phyloP scores from a whole-genome alignment of 495 filamentous ascomycete species.

The Penicillium nucicola region DNA sequence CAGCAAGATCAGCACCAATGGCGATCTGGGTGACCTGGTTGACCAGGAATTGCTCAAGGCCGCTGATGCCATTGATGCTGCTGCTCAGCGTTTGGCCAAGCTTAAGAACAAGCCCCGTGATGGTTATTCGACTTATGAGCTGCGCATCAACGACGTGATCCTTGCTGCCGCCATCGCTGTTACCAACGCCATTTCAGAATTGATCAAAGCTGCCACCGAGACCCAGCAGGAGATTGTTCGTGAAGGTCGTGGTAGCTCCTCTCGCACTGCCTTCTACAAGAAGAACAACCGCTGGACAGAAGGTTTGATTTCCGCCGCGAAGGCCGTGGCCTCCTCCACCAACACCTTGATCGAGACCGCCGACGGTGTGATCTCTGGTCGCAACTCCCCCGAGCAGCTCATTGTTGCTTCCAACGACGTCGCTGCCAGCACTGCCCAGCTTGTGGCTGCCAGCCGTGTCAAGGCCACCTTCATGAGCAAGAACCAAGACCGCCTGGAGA shows the following conservation, averaged over 20 bases:
- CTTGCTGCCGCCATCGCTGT: constrained; percentile 92
- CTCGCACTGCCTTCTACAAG: constrained; percentile 97
- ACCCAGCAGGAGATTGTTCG: constrained; percentile 98
- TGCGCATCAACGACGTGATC: constrained; percentile 91
- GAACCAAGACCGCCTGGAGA: constrained; percentile 87
- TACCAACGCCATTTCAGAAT: constrained; percentile 90
- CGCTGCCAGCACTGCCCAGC: constrained; percentile 90
- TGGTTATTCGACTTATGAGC: constrained; percentile 93
- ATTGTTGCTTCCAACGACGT: constrained; percentile 98
- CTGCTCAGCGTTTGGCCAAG: constrained; percentile 81
- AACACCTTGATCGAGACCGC: constrained; percentile 97
- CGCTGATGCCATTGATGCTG: constrained; percentile 93
- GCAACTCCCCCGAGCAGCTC: constrained; percentile 92
- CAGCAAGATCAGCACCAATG: constrained; percentile 72
- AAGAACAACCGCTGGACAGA: constrained; percentile 99
- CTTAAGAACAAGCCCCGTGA: constrained; percentile 92
- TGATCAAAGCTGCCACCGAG: constrained; percentile 93
- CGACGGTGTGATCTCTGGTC: constrained; percentile 86
- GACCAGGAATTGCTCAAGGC: constrained; percentile 89
- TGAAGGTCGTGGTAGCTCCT: constrained; percentile 83
- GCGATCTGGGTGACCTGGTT: constrained; percentile 90
- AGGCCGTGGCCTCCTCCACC: constrained; percentile 87
- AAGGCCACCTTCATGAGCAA: constrained; percentile 98
- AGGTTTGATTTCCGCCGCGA: constrained; percentile 92
- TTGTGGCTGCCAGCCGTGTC: constrained; percentile 91